Evolutionary conservation across 1,284 basidiomycete genomes (phyloP), one percentile per base, ranked within the genome.

Genomic region (Termitomyces sp.): DNA sequence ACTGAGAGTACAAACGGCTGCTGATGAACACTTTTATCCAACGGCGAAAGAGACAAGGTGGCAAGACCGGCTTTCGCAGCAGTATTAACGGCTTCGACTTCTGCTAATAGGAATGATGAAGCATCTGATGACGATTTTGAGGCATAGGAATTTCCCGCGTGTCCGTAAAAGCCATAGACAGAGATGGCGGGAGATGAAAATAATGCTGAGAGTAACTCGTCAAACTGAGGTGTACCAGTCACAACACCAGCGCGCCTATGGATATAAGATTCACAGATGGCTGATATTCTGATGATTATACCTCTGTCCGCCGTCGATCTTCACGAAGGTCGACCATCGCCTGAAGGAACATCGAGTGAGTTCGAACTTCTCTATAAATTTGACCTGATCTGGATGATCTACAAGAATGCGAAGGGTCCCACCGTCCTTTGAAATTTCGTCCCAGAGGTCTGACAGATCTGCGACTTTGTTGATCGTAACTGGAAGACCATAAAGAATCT

Each of bases 401-500:
- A 94, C 72, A 59, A 93, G 73, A 42, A 93, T 66, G 21, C 88
- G 78, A 37, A 93, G 66, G 13, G 74, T 66, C 18, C 76, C 84
- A 14, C 80, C 80, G 53, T 77, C 63, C 30, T 68, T 66, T 38
- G 70, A 74, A 38, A 89, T 68, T 56, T 77, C 75, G 41, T 81
- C 75, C 66, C 81, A 78, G 14, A 92, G 71, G 7, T 65, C 66
- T 31, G 81, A 78, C 10, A 93, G 70, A 62, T 93, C 90, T 37
- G 77, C 76, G 21, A 93, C 72, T 69, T 89, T 91, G 72, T 88
- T 88, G 4, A 76, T 59, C 6, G 77, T 75, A 3, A 91, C 68
- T 3, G 91, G 90, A 40, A 92, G 72, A 3, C 88, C 86, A 64
- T 93, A 93, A 13, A 93, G 72, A 57, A 94, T 81, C 90, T 93